Conservation (phyloP, 2,329 filamentous ascomycete genomes). For the Xylariaceae sp. region DNA sequence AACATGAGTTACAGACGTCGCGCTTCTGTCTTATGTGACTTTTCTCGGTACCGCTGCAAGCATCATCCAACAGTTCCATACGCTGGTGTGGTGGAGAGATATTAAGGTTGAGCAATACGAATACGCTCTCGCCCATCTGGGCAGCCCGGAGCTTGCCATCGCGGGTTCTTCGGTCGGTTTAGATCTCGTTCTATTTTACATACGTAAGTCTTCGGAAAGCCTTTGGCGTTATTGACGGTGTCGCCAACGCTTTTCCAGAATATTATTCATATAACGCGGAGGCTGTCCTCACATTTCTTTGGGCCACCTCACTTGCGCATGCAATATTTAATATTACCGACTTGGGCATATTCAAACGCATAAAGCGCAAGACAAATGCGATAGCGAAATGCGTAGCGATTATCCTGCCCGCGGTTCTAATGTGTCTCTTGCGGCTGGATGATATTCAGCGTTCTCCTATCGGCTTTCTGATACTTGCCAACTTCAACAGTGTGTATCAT, state of each 20-base stretch:
- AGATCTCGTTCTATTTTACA: conserved; percentile 50
- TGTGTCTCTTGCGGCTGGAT: conserved; percentile 38
- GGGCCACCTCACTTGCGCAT: conserved; percentile 44
- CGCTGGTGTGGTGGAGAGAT: conserved; percentile 43
- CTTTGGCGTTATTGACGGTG: too few species aligned
- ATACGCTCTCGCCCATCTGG: conserved; percentile 38
- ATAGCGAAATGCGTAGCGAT: conserved; percentile 41
- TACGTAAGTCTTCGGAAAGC: conserved; percentile 42
- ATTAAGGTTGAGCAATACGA: conserved; percentile 45
- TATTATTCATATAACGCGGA: conserved; percentile 56
- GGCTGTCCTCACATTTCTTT: conserved; percentile 49
- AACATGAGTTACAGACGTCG: conserved; percentile 41
- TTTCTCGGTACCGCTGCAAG: conserved; percentile 42
- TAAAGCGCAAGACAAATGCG: conserved; percentile 30
- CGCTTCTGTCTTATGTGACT: conserved; percentile 42
- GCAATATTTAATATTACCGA: conserved; percentile 38
- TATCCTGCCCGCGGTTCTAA: conserved; percentile 40
- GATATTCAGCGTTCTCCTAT: conserved; percentile 32
- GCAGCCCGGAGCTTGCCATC: conserved; percentile 46
- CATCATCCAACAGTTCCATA: conserved; percentile 47
- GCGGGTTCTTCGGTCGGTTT: conserved; percentile 44
- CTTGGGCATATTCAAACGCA: conserved; percentile 31
- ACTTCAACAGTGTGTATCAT: conserved; percentile 40
- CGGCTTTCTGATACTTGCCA: conserved; percentile 41
- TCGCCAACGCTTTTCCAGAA: conserved; percentile 39